These are phyloP conservation scores for Crucibulum laeve DNA, from an alignment of 768 basidiomycete genomes.

Conservation along the genomic window DNA sequence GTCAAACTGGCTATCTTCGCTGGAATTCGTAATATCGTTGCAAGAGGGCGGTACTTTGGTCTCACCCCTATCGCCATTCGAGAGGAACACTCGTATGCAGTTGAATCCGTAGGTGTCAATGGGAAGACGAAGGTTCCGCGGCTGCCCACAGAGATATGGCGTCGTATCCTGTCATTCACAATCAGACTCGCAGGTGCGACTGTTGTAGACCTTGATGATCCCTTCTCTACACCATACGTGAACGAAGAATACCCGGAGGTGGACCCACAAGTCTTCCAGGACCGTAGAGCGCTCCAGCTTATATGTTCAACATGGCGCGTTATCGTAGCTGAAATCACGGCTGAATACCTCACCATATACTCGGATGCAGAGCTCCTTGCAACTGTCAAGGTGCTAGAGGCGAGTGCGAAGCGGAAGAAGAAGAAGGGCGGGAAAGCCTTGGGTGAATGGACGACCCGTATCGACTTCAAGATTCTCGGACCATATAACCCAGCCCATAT, in stretches of 20 bases:
- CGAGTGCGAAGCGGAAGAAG: constrained; percentile 16
- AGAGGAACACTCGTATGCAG: too few relatives aligned
- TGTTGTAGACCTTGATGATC: constrained; percentile 30
- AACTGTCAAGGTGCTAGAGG: constrained; percentile 30
- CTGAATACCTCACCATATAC: constrained; percentile 36
- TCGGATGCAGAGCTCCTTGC: constrained; percentile 26
- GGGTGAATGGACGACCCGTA: constrained; percentile 34
- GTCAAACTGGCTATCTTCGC: neutral
- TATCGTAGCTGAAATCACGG: constrained; percentile 30
- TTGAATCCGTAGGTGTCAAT: too few relatives aligned
- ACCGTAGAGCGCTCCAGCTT: constrained; percentile 24
- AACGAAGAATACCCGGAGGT: constrained; percentile 23
- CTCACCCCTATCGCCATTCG: neutral
- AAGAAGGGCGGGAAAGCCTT: constrained; percentile 19
- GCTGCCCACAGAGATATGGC: constrained; percentile 25
- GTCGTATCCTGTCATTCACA: constrained; percentile 29
- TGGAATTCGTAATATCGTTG: neutral
- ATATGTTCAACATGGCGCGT: constrained; percentile 34
- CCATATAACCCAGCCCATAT: constrained; percentile 20
- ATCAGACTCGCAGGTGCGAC: constrained; percentile 27
- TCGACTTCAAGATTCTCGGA: constrained; percentile 36
- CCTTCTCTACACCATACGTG: constrained; percentile 27
- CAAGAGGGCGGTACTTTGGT: neutral
- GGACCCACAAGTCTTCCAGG: constrained; percentile 22
- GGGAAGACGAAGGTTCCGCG: neutral